phyloP scores from a whole-genome alignment of 352 stramenopile species.

The Globisporangium splendens region DNA sequence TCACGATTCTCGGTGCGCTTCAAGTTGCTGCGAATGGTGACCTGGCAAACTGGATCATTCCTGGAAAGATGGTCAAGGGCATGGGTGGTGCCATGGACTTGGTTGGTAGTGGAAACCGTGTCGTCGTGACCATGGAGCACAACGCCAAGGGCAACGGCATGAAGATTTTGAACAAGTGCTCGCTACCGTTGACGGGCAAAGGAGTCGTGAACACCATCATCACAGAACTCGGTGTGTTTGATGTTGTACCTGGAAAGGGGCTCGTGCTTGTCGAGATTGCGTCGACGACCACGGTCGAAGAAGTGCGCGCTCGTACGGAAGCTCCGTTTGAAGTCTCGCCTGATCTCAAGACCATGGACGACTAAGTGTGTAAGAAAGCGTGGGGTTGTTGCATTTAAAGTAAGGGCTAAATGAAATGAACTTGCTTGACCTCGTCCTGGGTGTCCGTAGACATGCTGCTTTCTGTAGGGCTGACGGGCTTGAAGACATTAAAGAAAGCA shows the following conservation, averaged over 20 bases:
- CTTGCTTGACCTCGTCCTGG: neutral
- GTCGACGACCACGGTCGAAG: slow-evolving; percentile 75
- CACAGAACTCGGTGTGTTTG: slow-evolving; percentile 89
- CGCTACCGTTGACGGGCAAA: slow-evolving; percentile 93
- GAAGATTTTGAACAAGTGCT: slow-evolving; percentile 94
- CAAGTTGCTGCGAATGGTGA: slow-evolving; percentile 93
- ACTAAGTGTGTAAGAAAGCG: neutral
- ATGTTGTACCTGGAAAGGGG: slow-evolving; percentile 51
- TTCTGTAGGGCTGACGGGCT: neutral
- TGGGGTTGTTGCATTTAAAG: neutral
- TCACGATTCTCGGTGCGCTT: slow-evolving; percentile 95
- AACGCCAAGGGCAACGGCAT: slow-evolving; percentile 91
- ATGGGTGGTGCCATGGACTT: slow-evolving; percentile 98
- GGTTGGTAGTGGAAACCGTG: slow-evolving; percentile 88
- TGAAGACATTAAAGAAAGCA: neutral
- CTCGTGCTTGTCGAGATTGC: slow-evolving; percentile 90
- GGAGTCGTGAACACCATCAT: slow-evolving; percentile 93
- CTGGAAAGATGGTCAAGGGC: slow-evolving; percentile 96
- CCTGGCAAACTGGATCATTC: slow-evolving; percentile 95
- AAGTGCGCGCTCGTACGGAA: slow-evolving; percentile 76
- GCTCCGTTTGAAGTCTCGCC: slow-evolving; percentile 67
- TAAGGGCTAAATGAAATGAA: neutral
- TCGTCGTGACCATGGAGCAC: slow-evolving; percentile 98
- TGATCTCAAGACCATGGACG: slow-evolving; percentile 63
- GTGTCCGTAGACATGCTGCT: neutral